Percentiles rank a stretch among this genome's conserved stretches.
Conservation (phyloP, 257 asterid species). For the Capsicum rhomboideum region DNA sequence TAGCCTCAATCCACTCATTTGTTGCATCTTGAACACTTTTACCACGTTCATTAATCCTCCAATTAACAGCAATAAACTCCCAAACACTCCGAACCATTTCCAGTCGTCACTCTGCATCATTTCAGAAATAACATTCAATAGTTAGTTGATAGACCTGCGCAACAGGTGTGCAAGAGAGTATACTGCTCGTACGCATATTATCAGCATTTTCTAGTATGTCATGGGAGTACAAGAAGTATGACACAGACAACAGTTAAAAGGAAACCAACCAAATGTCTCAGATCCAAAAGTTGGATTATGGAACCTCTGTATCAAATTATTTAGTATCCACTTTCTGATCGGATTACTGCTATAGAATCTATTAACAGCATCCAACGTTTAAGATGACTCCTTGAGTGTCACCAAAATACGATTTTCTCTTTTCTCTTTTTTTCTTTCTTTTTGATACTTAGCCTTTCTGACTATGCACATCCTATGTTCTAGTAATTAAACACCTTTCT, state of each 20-base stretch:
- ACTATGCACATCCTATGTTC: not conserved
- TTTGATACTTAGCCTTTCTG: not conserved
- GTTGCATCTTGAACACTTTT: constrained; percentile 84
- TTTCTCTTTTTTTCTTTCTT: not conserved
- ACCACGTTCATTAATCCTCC: constrained; percentile 72
- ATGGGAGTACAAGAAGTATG: not conserved
- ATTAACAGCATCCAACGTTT: constrained; percentile 3
- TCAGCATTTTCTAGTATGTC: not conserved
- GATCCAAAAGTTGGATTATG: not conserved
- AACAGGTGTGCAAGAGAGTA: not conserved
- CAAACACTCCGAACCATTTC: constrained; percentile 61
- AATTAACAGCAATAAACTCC: constrained; percentile 48
- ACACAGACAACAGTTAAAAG: not conserved
- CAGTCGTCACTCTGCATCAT: constrained; percentile 47
- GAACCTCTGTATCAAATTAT: not conserved
- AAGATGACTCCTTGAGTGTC: constrained; percentile 7
- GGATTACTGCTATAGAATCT: constrained; percentile 9
- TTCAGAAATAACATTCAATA: not conserved
- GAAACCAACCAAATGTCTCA: not conserved
- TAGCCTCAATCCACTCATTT: constrained; percentile 34
- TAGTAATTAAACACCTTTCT: not conserved
- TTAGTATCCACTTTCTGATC: not conserved
- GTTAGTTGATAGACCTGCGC: not conserved
- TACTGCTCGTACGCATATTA: not conserved
- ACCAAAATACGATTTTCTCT: not conserved